A percentile compares a stretch with the other conserved stretches of the same genome.
Conservation (phyloP, 257 asterid species). For the Plantago elongata region DNA sequence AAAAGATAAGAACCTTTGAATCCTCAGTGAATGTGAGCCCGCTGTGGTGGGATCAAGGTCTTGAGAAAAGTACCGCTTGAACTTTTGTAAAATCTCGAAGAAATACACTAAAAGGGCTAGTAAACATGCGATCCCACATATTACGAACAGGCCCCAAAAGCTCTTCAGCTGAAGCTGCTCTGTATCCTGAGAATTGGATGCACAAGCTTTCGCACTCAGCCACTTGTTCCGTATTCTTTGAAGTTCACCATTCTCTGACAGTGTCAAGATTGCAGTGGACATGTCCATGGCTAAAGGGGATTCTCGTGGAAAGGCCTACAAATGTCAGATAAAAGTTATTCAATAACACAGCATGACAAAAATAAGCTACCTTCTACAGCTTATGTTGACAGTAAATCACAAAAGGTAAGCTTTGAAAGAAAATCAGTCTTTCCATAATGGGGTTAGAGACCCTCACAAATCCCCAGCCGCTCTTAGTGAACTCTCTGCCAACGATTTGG, state of each 20-base stretch:
- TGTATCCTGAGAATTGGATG: slow-evolving; percentile 21
- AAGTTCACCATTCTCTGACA: slow-evolving; percentile 62
- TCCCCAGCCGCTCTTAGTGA: slow-evolving; percentile 80
- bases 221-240: slow-evolving; percentile 59
- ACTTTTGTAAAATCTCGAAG: slow-evolving; percentile 22
- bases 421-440: not conserved
- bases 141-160: slow-evolving; percentile 45
- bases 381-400: slow-evolving; percentile 1
- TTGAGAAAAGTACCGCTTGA: slow-evolving; percentile 24
- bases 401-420: not conserved
- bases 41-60: slow-evolving; percentile 4
- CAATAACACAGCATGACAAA: too few relatives aligned
- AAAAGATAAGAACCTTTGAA: slow-evolving; percentile 38
- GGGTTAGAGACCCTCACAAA: slow-evolving; percentile 44
- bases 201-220: slow-evolving; percentile 43
- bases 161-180: slow-evolving; percentile 31
- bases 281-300: slow-evolving; percentile 74
- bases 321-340: too few relatives aligned
- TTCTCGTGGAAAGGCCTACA: slow-evolving; percentile 67
- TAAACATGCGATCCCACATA: slow-evolving; percentile 32
- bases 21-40: slow-evolving; percentile 14
- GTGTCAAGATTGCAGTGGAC: slow-evolving; percentile 63
- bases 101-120: slow-evolving; percentile 31
- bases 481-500: slow-evolving; percentile 60
- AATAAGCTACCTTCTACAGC: too few relatives aligned